These are phyloP conservation scores for Crithidia brevicula DNA, from an alignment of 208 protist species.

Conservation along the genomic window DNA sequence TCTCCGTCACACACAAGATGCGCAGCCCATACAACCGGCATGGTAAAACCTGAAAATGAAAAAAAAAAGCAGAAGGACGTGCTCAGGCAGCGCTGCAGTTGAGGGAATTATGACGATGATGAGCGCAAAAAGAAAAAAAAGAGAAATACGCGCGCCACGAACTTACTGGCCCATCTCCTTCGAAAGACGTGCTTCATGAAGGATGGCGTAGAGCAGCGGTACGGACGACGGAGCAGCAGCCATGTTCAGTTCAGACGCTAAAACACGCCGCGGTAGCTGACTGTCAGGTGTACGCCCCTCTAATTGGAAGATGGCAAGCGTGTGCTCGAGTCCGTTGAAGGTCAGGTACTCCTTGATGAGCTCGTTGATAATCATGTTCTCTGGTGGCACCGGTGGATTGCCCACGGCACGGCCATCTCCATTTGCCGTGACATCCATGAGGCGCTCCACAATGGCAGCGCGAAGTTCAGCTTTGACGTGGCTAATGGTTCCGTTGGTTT, in stretches of 20 bases:
- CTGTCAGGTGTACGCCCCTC: constrained; percentile 65
- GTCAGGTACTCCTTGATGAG: constrained; percentile 94
- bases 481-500: constrained; percentile 83
- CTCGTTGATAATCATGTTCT: constrained; percentile 94
- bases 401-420: constrained; percentile 14
- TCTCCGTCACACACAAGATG: too few species aligned
- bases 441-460: constrained; percentile 85
- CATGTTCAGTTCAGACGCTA: constrained; percentile 81
- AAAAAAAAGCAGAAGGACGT: too few species aligned
- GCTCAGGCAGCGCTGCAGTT: too few species aligned
- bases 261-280: constrained; percentile 65
- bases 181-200: constrained; percentile 71
- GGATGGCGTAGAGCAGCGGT: constrained; percentile 81
- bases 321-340: constrained; percentile 92
- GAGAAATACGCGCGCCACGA: neutral
- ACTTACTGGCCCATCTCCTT: constrained; percentile 40
- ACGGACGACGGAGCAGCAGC: constrained; percentile 66
- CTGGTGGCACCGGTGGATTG: constrained; percentile 73
- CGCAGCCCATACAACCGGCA: too few species aligned
- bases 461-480: constrained; percentile 90
- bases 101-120: neutral
- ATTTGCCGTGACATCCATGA: constrained; percentile 53
- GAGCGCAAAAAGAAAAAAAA: neutral
- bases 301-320: constrained; percentile 83
- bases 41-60: too few species aligned